Evolutionary conservation across 2,329 filamentous ascomycete genomes (phyloP).

Genomic region (Hypoxylon sp.): DNA sequence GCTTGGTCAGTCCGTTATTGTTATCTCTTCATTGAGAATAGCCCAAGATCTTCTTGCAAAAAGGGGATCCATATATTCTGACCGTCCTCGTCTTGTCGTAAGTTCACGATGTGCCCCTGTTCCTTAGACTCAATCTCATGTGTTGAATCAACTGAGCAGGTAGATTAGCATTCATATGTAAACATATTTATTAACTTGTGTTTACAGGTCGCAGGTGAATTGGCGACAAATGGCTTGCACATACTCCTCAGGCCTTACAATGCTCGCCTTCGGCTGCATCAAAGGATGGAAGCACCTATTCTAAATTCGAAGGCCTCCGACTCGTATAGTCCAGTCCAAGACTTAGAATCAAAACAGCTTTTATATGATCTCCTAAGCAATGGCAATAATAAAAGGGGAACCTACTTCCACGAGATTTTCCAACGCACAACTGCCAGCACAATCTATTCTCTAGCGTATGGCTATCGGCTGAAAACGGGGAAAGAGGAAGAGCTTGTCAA

Average conservation of each 20-base stretch:
- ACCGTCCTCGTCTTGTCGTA: constrained; percentile 41
- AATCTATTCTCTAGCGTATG: constrained; percentile 50
- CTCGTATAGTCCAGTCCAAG: constrained; percentile 53
- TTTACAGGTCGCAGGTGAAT: constrained; percentile 38
- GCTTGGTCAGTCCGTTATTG: constrained; percentile 33
- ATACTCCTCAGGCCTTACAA: constrained; percentile 44
- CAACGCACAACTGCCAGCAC: constrained; percentile 48
- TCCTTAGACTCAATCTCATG: too few relatives aligned
- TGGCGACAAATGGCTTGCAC: constrained; percentile 49
- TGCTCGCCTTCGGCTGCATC: constrained; percentile 50
- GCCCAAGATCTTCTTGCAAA: constrained; percentile 33
- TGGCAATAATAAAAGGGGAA: constrained; percentile 34
- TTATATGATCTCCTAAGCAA: constrained; percentile 52
- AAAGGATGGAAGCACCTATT: constrained; percentile 50
- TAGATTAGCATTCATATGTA: too few relatives aligned
- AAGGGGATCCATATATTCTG: constrained; percentile 32
- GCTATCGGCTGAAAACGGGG: constrained; percentile 45
- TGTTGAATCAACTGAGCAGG: too few relatives aligned
- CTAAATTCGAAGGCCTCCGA: constrained; percentile 43
- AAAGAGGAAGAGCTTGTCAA: constrained; percentile 41
- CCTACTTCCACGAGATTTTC: constrained; percentile 45
- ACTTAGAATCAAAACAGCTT: constrained; percentile 56
- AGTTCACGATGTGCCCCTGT: too few relatives aligned
- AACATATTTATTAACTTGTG: too few relatives aligned
- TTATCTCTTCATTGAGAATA: constrained; percentile 20